Base-by-base conservation (phyloP, 768 basidiomycete species). In the Dictyophora rubrovolvata region DNA sequence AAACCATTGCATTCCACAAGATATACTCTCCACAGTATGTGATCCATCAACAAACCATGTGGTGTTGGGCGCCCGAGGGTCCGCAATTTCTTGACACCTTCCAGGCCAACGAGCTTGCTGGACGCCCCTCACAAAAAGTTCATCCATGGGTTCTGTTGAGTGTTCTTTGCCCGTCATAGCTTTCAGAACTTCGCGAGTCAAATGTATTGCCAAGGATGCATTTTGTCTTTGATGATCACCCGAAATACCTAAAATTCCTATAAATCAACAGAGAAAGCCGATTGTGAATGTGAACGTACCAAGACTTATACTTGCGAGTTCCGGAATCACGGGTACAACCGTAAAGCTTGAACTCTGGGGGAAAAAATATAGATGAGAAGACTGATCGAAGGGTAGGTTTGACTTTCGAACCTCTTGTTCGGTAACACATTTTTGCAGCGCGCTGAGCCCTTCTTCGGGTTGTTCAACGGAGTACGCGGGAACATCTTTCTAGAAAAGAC, bases 41-140 rank as follows among this genome's bases (percentile, higher is more conserved):
- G 96, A 94, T 0, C 96, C 96, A 68, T 98, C 96, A 12, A 99
- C 74, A 70, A 85, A 91, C 96, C 96, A 98, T 2, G 81, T 87
- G 7, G 80, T 76, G 16, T 70, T 66, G 1, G 70, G 53, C 42
- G 79, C 68, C 16, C 63, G 67, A 0, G 84, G 84, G 66, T 94
- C 93, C 10, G 59, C 52, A 12, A 95, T 81, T 9, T 79, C 80
- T 72, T 99, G 96, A 69, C 96, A 99, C 49, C 96, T 82, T 12
- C 95, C 96, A 10, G 96, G 94, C 95, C 96, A 99, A 61, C 75
- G 81, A 3, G 93, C 79, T 18, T 76, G 71, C 64, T 81, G 71
- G 20, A 98, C 74, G 2, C 87, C 93, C 18, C 72, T 65, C 35
- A 83, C 66, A 61, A 89, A 85, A 1, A 75, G 62, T 11, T 72